These are phyloP conservation scores for Cladosporium sp. DNA, from an alignment of 2,329 filamentous ascomycete species.

Conservation along the genomic window DNA sequence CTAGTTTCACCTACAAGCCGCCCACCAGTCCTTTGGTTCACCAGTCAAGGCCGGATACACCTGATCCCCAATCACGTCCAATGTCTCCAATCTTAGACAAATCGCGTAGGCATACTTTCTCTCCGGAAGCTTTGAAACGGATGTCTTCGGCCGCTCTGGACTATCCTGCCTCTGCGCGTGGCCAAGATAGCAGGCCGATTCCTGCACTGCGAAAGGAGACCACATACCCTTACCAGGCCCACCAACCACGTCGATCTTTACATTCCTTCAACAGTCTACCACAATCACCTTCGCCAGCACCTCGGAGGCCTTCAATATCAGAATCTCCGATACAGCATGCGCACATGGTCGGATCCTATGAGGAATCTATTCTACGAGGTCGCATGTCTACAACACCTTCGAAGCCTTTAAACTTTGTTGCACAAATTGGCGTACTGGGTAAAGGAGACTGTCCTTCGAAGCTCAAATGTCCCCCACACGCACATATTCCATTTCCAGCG, in stretches of 20 bases:
- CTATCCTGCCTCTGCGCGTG: slow-evolving; percentile 34
- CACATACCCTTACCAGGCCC: slow-evolving; percentile 60
- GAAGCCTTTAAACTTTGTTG: slow-evolving; percentile 86
- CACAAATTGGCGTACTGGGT: slow-evolving; percentile 91
- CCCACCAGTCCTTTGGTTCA: slow-evolving; percentile 92
- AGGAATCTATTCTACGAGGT: slow-evolving; percentile 91
- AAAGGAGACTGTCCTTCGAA: slow-evolving; percentile 85
- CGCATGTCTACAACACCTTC: slow-evolving; percentile 97
- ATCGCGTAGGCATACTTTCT: slow-evolving; percentile 71
- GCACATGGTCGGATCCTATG: slow-evolving; percentile 96
- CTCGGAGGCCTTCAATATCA: slow-evolving; percentile 69
- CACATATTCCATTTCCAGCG: slow-evolving; percentile 86
- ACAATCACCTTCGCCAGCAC: slow-evolving; percentile 51
- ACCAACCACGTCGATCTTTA: slow-evolving; percentile 61
- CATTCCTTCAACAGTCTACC: slow-evolving; percentile 55
- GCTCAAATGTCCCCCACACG: slow-evolving; percentile 83
- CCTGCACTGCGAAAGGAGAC: slow-evolving; percentile 60
- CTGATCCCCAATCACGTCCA: slow-evolving; percentile 38
- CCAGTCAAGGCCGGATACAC: slow-evolving; percentile 37
- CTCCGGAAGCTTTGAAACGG: slow-evolving; percentile 60
- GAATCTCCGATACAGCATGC: slow-evolving; percentile 86
- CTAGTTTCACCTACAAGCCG: slow-evolving; percentile 79
- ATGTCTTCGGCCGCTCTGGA: slow-evolving; percentile 46
- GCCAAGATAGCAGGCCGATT: slow-evolving; percentile 33
- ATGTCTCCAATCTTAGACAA: slow-evolving; percentile 48